Evolutionary conservation across 495 filamentous ascomycete species (phyloP).

Genomic region (Talaromyces thailandensis): DNA sequence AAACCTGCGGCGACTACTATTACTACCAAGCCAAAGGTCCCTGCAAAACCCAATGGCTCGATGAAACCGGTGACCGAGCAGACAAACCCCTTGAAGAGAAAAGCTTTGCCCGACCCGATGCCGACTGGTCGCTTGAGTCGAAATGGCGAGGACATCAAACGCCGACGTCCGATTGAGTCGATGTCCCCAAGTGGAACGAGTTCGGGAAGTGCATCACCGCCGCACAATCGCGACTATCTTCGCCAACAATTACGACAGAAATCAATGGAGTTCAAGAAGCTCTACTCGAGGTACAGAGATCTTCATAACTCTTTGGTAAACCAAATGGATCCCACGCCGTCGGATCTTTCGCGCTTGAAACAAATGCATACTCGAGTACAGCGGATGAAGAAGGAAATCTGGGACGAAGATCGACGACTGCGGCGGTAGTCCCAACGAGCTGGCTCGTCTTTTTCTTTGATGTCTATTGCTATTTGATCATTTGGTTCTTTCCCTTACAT

Average conservation of each 20-base stretch:
- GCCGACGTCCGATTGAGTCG: conserved; percentile 26
- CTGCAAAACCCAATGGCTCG: conserved; percentile 2
- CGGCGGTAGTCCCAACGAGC: conserved; percentile 7
- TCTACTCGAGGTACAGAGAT: conserved; percentile 53
- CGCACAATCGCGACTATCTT: conserved; percentile 31
- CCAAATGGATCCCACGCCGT: conserved; percentile 40
- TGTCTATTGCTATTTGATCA: not conserved
- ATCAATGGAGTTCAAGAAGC: conserved; percentile 52
- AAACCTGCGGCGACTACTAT: conserved; percentile 10
- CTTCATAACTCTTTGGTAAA: conserved; percentile 51
- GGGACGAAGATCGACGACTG: conserved; percentile 32
- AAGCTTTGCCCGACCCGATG: conserved; percentile 29
- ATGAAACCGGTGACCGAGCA: conserved; percentile 7
- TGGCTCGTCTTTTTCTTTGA: not conserved
- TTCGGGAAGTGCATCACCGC: conserved; percentile 34
- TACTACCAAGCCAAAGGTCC: conserved; percentile 16
- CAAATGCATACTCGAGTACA: conserved; percentile 53
- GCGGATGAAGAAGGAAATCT: conserved; percentile 60
- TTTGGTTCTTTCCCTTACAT: not conserved
- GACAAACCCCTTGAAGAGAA: conserved; percentile 38
- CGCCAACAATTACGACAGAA: conserved; percentile 38
- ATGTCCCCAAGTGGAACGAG: conserved; percentile 40
- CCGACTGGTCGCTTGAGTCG: conserved; percentile 21
- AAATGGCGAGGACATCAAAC: conserved; percentile 34
- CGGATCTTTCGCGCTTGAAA: conserved; percentile 47